phyloP scores from a whole-genome alignment of 2,329 filamentous ascomycete genomes.

The Curvularia lunata region DNA sequence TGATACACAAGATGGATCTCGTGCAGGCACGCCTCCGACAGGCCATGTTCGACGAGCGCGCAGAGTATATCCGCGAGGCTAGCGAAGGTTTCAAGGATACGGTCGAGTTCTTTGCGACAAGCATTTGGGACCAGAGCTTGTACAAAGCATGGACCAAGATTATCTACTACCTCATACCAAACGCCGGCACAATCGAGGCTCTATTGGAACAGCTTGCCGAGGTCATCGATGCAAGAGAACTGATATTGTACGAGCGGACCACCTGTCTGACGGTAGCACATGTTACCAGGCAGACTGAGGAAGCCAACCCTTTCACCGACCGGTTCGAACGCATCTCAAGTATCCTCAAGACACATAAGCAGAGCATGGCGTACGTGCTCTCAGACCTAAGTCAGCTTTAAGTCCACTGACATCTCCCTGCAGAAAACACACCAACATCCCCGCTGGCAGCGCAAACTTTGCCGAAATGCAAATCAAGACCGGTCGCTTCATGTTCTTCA shows the following conservation, averaged over 20 bases:
- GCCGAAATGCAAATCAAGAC: conserved; percentile 82
- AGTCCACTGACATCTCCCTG: conserved; percentile 29
- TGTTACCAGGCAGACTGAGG: conserved; percentile 77
- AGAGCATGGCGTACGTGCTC: conserved; percentile 63
- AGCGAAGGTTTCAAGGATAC: conserved; percentile 69
- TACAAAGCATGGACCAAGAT: conserved; percentile 99
- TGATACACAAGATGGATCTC: conserved; percentile 99
- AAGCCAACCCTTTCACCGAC: conserved; percentile 85
- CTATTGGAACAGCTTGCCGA: conserved; percentile 83
- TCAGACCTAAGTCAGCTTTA: no score
- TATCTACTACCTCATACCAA: conserved; percentile 97
- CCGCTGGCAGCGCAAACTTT: conserved; percentile 82
- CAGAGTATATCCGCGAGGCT: conserved; percentile 76
- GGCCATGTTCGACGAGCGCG: conserved; percentile 82
- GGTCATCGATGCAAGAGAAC: conserved; percentile 89
- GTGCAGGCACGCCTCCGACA: conserved; percentile 81
- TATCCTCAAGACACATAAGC: conserved; percentile 98
- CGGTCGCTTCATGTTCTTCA: conserved; percentile 86
- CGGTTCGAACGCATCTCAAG: conserved; percentile 94
- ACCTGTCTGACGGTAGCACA: conserved; percentile 97
- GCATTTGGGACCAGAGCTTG: conserved; percentile 97
- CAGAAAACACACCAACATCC: conserved; percentile 78
- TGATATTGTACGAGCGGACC: conserved; percentile 92
- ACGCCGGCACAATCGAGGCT: conserved; percentile 83
- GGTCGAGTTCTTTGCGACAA: conserved; percentile 88